Conservation (phyloP, 2,329 filamentous ascomycete species). For the Paraphoma chrysanthemicola region DNA sequence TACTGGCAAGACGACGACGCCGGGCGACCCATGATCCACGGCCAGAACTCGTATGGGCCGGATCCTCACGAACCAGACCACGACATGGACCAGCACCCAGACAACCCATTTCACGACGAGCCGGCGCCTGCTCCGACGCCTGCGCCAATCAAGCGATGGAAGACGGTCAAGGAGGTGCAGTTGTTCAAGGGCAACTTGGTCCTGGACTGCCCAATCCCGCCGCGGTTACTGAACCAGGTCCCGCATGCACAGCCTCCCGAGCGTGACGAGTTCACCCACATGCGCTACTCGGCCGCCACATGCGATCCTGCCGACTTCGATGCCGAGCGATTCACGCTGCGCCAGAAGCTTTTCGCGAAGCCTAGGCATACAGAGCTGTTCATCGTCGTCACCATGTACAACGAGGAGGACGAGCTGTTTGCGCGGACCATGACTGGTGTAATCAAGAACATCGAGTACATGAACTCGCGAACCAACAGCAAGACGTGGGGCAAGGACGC, state of each 20-base stretch:
- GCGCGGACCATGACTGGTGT: constrained; percentile 95
- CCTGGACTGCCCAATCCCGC: constrained; percentile 93
- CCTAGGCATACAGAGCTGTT: constrained; percentile 92
- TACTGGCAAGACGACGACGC: constrained; percentile 76
- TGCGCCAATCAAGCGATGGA: constrained; percentile 83
- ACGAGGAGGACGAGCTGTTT: constrained; percentile 96
- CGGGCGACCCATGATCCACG: constrained; percentile 75
- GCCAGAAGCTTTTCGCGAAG: constrained; percentile 91
- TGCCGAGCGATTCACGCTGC: constrained; percentile 86
- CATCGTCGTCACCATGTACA: constrained; percentile 98
- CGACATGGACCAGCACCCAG: constrained; percentile 52
- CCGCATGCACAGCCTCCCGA: constrained; percentile 80
- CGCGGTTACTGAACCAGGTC: constrained; percentile 83
- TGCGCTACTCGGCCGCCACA: constrained; percentile 93
- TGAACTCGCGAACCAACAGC: constrained; percentile 91
- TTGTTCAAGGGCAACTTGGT: constrained; percentile 96
- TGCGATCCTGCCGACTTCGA: constrained; percentile 92
- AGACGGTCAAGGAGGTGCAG: constrained; percentile 98
- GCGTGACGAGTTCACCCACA: constrained; percentile 85
- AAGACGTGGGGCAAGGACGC: constrained; percentile 98
- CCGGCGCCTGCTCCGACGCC: constrained; percentile 60
- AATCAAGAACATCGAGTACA: constrained; percentile 98
- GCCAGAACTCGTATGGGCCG: constrained; percentile 67
- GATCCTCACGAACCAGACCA: constrained; percentile 59
- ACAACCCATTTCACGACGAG: constrained; percentile 49